Conservation (phyloP, 306 rosid genomes). For the Trifolium subterraneum region DNA sequence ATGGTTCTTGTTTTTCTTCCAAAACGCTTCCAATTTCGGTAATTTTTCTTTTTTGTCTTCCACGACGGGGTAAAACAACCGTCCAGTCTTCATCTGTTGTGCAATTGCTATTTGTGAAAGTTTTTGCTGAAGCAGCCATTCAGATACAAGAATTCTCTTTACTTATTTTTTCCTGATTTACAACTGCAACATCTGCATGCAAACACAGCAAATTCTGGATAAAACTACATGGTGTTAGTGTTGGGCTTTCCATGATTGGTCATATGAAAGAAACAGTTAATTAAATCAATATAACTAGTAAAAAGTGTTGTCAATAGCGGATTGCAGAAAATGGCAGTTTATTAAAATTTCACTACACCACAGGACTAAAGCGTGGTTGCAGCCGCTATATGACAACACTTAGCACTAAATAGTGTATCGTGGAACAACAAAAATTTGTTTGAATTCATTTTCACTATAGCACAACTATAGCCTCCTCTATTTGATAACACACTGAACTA, state of each 20-base stretch:
- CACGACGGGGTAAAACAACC: constrained; percentile 69
- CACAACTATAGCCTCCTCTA: background rate
- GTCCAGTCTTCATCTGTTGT: constrained; percentile 68
- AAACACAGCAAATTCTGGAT: constrained; percentile 34
- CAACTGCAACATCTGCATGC: constrained; percentile 25
- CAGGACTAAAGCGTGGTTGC: background rate
- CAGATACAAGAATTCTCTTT: background rate
- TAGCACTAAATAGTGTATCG: background rate
- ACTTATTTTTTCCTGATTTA: constrained; percentile 10
- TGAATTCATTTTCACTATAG: background rate
- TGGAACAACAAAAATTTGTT: background rate
- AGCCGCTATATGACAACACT: background rate
- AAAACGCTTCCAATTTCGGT: constrained; percentile 29
- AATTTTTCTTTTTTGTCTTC: constrained; percentile 49
- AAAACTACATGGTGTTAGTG: background rate
- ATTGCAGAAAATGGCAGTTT: background rate
- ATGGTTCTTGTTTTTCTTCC: constrained; percentile 54
- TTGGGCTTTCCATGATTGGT: constrained; percentile 4
- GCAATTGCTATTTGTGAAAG: constrained; percentile 34
- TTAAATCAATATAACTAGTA: background rate
- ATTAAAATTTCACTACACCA: background rate
- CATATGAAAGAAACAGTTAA: constrained; percentile 7
- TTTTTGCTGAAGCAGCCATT: constrained; percentile 70
- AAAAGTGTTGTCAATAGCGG: background rate
- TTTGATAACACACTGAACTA: background rate